Percentiles rank a stretch among this genome's conserved stretches.
Evolutionary conservation across 2,329 filamentous ascomycete genomes (phyloP).

Genomic region (Colletotrichum melonis): DNA sequence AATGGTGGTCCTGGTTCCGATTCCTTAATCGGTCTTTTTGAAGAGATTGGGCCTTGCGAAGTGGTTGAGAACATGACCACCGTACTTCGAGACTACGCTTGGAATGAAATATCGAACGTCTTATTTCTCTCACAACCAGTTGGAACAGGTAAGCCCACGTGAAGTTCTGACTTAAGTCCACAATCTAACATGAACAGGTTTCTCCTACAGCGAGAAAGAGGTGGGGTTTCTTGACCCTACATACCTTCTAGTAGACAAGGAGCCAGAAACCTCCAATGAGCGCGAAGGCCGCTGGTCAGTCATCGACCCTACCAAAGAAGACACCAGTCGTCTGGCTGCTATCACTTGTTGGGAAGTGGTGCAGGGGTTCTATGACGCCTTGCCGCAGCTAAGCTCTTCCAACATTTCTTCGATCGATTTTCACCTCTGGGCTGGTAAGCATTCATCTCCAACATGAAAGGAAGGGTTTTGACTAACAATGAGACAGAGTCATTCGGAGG

Average conservation of each 20-base stretch:
- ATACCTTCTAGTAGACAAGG: not conserved
- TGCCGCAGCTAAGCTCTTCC: slow-evolving; percentile 1
- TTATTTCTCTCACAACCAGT: slow-evolving; percentile 18
- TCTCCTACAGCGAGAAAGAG: slow-evolving; percentile 22
- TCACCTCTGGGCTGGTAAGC: slow-evolving; percentile 12
- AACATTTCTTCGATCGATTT: slow-evolving; percentile 16
- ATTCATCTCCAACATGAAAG: not conserved
- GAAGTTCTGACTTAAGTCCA: fast-evolving
- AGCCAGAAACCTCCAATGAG: not conserved
- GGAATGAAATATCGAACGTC: slow-evolving; percentile 8
- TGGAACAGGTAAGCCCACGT: not conserved
- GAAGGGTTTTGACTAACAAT: not conserved
- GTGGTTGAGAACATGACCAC: slow-evolving; percentile 6
- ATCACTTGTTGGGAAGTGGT: slow-evolving; percentile 20
- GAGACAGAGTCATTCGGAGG: slow-evolving; percentile 3
- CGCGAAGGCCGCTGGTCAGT: slow-evolving; percentile 17
- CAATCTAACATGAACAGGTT: not conserved
- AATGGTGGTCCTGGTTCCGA: too few species aligned
- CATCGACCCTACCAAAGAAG: slow-evolving; percentile 14
- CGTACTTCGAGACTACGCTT: slow-evolving; percentile 15
- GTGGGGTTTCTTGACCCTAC: slow-evolving; percentile 10
- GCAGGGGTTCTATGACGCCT: slow-evolving; percentile 19
- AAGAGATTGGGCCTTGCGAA: too few species aligned
- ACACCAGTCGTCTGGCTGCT: slow-evolving; percentile 12
- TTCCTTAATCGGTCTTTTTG: too few species aligned